Evolutionary conservation across 129 eudicot genomes (phyloP), one percentile per base, ranked within the genome.

Genomic region (Arctium lappa): DNA sequence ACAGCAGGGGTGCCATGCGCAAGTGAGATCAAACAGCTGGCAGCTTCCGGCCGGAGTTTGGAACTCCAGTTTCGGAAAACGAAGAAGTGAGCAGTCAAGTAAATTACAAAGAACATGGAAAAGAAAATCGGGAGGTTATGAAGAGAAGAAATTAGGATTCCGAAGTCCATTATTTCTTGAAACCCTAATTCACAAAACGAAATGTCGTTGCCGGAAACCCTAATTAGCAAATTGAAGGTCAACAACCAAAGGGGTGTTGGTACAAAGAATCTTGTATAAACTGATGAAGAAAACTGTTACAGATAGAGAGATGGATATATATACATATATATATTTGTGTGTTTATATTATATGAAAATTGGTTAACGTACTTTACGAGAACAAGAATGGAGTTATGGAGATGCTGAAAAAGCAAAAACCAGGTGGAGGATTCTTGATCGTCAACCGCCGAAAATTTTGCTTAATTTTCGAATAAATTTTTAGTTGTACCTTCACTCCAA

Each of bases 1-100:
- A 86, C 96, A 13, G 97, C 98, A 3, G 98, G 98, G 8, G 98
- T 91, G 83, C 98, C 97, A 56, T 94, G 98, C 8, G 87, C 87
- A 1, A 85, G 77, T 40, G 98, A 94, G 85, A 92, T 94, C 7
- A 84, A 62, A 84, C 98, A 94, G 81, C 97, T 92, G 5, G 98
- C 80, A 15, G 98, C 98, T 81, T 92, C 97, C 2, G 97, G 93
- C 11, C 96, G 94, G 87, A 89, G 91, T 34, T 94, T 91, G 10
- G 89, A 80, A 37, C 42, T 70, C 98, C 98, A 94, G 48, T 68
- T 72, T 9, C 87, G 89, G 86, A 94, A 92, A 60, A 94, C 33
- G 36, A 87, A 7, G 69, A 91, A 86, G 82, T 89, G 87, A 8
- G 96, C 93, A 4, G 77, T 22, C 37, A 88, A 83, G 78, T 94